Base-by-base conservation (phyloP, 2,329 filamentous ascomycete genomes). In the Calonectria crousiana region DNA sequence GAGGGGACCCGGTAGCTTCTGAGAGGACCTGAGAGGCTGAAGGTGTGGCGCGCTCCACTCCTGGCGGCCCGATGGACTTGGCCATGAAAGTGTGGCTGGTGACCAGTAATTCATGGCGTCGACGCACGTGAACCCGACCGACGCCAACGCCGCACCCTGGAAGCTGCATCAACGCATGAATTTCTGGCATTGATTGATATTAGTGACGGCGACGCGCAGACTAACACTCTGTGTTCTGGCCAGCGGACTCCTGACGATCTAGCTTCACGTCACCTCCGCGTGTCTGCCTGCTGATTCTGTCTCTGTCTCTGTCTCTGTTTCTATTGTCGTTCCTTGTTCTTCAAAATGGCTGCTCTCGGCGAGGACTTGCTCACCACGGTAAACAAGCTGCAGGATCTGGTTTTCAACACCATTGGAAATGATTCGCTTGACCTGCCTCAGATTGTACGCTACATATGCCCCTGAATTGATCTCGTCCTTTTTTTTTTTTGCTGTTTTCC, bases 331-430 rank as follows among this genome's bases (percentile, higher is more conserved):
- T 41, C 68, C 58, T 30, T 47, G 62, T 67, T 73, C 79, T 78
- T 82, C 82, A 83, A 76, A 84, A 99, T 98, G 97, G 94, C 97
- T 84, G 93, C 96, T 83, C 93, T 99, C 82, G 96, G 97, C 84
- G 97, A 99, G 87, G 96, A 99, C 87, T 89, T 99, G 86, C 92
- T 99, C 84, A 92, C 92, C 81, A 97, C 95, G 78, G 97, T 99
- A 88, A 99, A 99, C 90, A 98, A 98, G 90, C 90, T 99, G 83
- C 97, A 99, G 87, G 97, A 98, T 86, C 88, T 99, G 83, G 97
- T 99, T 83, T 99, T 99, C 90, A 99, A 99, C 88, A 99, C 97
- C 80, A 99, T 99, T 86, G 97, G 97, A 86, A 98, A 96, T 89
- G 97, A 99, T 86, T 98, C 96, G 68, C 91, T 99, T 75, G 97